A percentile compares a stretch with the other conserved stretches of the same genome.
Conservation (phyloP, 164 flowering plant genomes). For the Warburgia ugandensis region DNA sequence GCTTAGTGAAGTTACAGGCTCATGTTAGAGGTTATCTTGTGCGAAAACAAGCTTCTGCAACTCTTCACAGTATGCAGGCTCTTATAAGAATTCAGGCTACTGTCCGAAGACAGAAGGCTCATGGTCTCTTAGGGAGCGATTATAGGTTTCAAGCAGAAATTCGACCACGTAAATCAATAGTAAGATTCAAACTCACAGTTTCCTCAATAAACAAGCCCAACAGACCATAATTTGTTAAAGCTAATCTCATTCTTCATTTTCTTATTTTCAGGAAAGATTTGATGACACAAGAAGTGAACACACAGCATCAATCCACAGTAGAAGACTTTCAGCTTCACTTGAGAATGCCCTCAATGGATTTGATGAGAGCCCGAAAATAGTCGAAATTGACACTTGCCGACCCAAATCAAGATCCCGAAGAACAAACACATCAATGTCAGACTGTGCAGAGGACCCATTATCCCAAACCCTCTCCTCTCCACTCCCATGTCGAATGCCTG, state of each 20-base stretch:
- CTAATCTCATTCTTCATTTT: not conserved
- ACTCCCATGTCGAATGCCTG: constrained; percentile 43
- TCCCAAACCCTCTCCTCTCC: constrained; percentile 44
- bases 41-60: constrained; percentile 63
- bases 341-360: constrained; percentile 28
- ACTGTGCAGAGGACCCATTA: constrained; percentile 36
- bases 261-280: constrained; percentile 41
- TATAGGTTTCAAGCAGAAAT: constrained; percentile 20
- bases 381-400: constrained; percentile 68
- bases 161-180: constrained; percentile 39
- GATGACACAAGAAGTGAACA: constrained; percentile 61
- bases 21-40: constrained; percentile 71
- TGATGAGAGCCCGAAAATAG: constrained; percentile 78
- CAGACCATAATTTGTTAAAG: not conserved
- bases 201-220: not conserved
- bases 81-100: constrained; percentile 67
- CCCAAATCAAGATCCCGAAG: constrained; percentile 48
- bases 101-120: constrained; percentile 36
- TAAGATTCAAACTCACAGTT: constrained; percentile 9
- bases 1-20: constrained; percentile 74
- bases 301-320: constrained; percentile 47
- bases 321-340: constrained; percentile 53
- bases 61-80: constrained; percentile 75
- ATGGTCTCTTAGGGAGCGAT: constrained; percentile 14
- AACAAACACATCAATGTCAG: constrained; percentile 32